Evolutionary conservation across 495 filamentous ascomycete genomes (phyloP), one percentile per base, ranked within the genome.

Genomic region (Tirmania nivea): DNA sequence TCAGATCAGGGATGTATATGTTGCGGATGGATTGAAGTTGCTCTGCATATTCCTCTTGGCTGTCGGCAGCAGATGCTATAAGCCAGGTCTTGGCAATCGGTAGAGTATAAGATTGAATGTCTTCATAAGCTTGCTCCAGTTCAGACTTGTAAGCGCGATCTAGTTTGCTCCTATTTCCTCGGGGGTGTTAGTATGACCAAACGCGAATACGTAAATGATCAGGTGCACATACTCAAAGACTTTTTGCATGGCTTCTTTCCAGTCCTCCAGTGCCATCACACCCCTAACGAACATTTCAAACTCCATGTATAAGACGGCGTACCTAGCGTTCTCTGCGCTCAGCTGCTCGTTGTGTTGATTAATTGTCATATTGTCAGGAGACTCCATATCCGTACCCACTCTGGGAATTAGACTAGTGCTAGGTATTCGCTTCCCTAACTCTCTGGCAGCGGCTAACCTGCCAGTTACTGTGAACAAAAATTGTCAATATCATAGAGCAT

Each of bases 1-100:
- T 60, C 19, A 65, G 36, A 31, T 65, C 62, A n/a, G 62, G 62
- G 42, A 64, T 57, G 36, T 65, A 65, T 14, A 64, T 62, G 34
- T 60, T 54, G 9, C 62, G 55, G 34, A 65, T 52, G 11, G 52
- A 47, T 3, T 11, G 48, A 34, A 61, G 49, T 14, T 52, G 49
- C 16, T 54, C 35, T 10, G 50, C 49, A 12, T 65, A 48, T 16
- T 52, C 47, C n/a, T 25, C 42, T 21, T 53, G 51, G n/a, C 17
- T 14, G 14, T 19, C 12, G 8, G 39, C 17, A 8, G 39, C 39
- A 4, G 39, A 45, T 19, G 12, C 39, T 14, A 45, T 45, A 2
- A 64, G 54, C 51, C 64, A 64, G 51, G 12, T 50, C 21, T 61
- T 55, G 49, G 61, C 14, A 10, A 59, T 49, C 4, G 48, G 55